Evolutionary conservation across 2,329 filamentous ascomycete genomes (phyloP).

Genomic region (Botryotinia convoluta): DNA sequence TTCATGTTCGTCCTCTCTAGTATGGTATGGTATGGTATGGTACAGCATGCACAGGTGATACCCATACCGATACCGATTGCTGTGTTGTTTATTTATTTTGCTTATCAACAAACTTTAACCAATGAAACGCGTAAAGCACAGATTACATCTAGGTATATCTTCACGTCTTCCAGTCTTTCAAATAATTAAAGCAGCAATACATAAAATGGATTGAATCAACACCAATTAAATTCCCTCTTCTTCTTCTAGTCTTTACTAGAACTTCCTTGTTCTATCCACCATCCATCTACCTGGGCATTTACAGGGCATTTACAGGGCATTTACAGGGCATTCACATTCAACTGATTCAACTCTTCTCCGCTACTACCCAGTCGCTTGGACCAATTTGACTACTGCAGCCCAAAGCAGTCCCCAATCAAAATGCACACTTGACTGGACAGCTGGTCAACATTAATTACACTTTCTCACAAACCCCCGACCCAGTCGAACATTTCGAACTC

Average conservation of each 20-base stretch:
- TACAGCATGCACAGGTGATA: not conserved
- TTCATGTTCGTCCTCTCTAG: not conserved
- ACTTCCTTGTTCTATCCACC: not conserved
- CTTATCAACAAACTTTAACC: not conserved
- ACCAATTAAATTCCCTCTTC: not conserved
- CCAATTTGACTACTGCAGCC: not conserved
- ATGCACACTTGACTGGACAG: not conserved
- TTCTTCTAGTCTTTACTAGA: not conserved
- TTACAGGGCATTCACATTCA: not conserved
- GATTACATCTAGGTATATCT: not conserved
- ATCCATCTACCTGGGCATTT: not conserved
- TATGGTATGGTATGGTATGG: not conserved
- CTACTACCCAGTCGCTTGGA: constrained; percentile 1
- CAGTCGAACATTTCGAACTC: not conserved
- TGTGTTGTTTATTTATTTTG: not conserved
- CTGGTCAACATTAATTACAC: not conserved
- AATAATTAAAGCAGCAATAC: not conserved
- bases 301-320: not conserved
- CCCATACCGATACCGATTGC: not conserved
- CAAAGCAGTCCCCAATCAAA: not conserved
- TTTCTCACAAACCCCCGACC: not conserved
- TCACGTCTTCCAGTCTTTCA: too few relatives aligned
- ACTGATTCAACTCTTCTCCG: not conserved
- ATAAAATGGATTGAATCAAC: not conserved
- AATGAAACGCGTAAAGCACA: constrained; percentile 10